phyloP scores from a whole-genome alignment of 1,284 basidiomycete species.

The Rhodotorula glutinis region DNA sequence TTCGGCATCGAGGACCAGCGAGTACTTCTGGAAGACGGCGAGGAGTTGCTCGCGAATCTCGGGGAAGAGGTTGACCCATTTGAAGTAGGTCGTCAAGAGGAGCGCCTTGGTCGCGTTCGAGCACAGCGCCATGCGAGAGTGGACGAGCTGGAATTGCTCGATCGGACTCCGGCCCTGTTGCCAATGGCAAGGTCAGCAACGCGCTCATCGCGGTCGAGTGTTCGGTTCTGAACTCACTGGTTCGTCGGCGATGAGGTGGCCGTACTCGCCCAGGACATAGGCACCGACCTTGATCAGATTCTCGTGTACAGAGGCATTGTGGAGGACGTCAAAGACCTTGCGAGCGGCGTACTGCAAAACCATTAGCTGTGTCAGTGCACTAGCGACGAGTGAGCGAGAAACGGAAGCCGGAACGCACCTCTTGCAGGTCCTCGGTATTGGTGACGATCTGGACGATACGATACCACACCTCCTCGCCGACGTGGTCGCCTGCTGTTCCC shows the following conservation, averaged over 20 bases:
- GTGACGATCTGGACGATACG: constrained; percentile 97
- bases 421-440: constrained; percentile 86
- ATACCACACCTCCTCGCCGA: constrained; percentile 99
- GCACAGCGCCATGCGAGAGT: constrained; percentile 94
- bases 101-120: constrained; percentile 87
- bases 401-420: constrained; percentile 21
- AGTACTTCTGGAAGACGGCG: constrained; percentile 95
- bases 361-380: not conserved
- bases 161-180: constrained; percentile 75
- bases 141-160: constrained; percentile 91
- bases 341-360: constrained; percentile 77
- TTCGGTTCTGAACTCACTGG: constrained; percentile 44
- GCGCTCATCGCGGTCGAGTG: no score
- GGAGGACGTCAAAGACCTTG: constrained; percentile 88
- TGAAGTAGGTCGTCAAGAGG: constrained; percentile 94
- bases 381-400: not conserved
- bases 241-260: constrained; percentile 94
- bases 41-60: constrained; percentile 93
- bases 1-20: constrained; percentile 95
- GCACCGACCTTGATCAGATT: constrained; percentile 96
- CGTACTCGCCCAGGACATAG: constrained; percentile 90
- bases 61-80: constrained; percentile 99
- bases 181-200: no score
- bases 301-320: constrained; percentile 78
- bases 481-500: constrained; percentile 87